These are phyloP conservation scores for Endoconidiophora laricicola DNA, from an alignment of 2,329 filamentous ascomycete genomes.

Conservation along the genomic window DNA sequence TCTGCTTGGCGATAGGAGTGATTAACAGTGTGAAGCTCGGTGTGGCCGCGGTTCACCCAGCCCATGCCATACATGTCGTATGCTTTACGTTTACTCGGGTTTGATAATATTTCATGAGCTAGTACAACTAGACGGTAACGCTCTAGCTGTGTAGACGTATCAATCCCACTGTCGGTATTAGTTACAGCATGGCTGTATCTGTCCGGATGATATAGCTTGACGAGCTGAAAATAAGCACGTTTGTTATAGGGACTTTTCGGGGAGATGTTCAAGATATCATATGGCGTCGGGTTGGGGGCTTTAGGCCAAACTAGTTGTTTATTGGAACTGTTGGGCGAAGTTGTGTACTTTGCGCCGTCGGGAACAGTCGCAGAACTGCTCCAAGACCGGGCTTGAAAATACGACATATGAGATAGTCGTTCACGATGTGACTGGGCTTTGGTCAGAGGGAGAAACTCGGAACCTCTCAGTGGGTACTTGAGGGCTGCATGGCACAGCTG, in stretches of 20 bases:
- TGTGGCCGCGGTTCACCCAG: constrained; percentile 48
- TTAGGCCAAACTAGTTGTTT: constrained; percentile 27
- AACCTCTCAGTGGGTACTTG: too few species aligned
- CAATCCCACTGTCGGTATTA: background rate
- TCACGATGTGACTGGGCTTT: too few species aligned
- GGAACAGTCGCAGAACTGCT: too few species aligned
- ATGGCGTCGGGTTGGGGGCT: constrained; percentile 52
- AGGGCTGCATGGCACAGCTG: too few species aligned
- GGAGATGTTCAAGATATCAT: constrained; percentile 59
- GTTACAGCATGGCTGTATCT: constrained; percentile 24
- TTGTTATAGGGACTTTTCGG: constrained; percentile 58
- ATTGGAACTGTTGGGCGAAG: too few species aligned
- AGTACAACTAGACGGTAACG: constrained; percentile 79
- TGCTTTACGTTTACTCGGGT: constrained; percentile 57
- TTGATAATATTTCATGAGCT: constrained; percentile 74
- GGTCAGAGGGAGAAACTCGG: too few species aligned
- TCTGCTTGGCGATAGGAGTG: constrained; percentile 25
- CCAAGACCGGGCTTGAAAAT: too few species aligned
- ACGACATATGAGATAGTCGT: too few species aligned
- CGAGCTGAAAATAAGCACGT: constrained; percentile 69
- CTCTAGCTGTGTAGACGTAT: constrained; percentile 44
- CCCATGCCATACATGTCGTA: constrained; percentile 74
- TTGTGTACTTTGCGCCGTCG: too few species aligned
- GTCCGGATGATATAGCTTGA: constrained; percentile 94
- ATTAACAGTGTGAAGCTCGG: constrained; percentile 31